Evolutionary conservation across 2,329 filamentous ascomycete genomes (phyloP).

Genomic region (Uncinocarpus reesii): DNA sequence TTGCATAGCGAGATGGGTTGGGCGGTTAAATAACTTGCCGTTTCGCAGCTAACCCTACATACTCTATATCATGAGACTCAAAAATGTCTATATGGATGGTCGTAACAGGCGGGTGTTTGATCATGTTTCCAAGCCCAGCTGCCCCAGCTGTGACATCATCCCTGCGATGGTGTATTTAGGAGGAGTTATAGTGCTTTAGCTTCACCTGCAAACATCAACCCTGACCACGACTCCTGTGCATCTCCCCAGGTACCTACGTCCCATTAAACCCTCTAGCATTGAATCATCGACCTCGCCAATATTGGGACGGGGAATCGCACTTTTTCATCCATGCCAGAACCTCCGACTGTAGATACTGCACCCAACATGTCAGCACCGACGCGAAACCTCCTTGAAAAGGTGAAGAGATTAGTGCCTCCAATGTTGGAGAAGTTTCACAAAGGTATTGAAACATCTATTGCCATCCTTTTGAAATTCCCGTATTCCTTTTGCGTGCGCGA

Average conservation of each 20-base stretch:
- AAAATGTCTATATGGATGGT: too few species aligned
- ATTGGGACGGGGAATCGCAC: neutral
- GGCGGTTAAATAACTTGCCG: neutral
- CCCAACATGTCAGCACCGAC: slow-evolving; percentile 55
- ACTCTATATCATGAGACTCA: neutral
- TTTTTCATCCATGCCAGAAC: slow-evolving; percentile 1
- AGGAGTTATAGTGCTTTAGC: too few species aligned
- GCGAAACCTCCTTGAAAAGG: slow-evolving; percentile 65
- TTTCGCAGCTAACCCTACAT: neutral
- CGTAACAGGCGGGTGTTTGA: too few species aligned
- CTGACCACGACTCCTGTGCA: too few species aligned
- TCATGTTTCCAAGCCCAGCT: neutral
- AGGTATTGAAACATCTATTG: slow-evolving; percentile 45
- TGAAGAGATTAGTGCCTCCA: slow-evolving; percentile 82
- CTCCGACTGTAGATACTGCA: neutral
- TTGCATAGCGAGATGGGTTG: neutral
- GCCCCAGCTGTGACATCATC: neutral
- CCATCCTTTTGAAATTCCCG: neutral
- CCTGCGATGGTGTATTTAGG: neutral
- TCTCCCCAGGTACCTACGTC: too few species aligned
- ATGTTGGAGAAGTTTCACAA: slow-evolving; percentile 96
- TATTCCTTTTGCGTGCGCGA: neutral
- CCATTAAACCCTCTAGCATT: neutral
- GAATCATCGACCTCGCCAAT: neutral
- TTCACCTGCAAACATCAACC: neutral